Evolutionary conservation across 148 eudicot species (phyloP).

Genomic region (Chenopodium suecicum): DNA sequence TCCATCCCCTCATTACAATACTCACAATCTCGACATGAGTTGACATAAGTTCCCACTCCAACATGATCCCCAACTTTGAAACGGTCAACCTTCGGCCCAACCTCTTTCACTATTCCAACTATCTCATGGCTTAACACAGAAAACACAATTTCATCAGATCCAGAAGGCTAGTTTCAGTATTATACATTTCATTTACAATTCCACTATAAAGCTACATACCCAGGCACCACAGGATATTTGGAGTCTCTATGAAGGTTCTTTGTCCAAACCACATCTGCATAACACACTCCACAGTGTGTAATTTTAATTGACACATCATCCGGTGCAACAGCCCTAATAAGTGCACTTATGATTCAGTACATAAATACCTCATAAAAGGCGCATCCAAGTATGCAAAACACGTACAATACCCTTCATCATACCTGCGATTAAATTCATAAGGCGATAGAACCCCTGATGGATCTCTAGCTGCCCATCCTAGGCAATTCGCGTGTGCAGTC

Average conservation of each 20-base stretch:
- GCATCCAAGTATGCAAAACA: background rate
- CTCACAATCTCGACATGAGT: slow-evolving; percentile 82
- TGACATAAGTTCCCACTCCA: slow-evolving; percentile 81
- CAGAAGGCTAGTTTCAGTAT: background rate
- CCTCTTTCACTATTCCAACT: slow-evolving; percentile 72
- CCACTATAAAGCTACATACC: slow-evolving; percentile 43
- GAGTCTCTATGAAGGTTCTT: slow-evolving; percentile 49
- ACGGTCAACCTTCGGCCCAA: slow-evolving; percentile 55
- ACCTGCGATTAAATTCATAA: slow-evolving; percentile 71
- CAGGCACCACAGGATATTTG: slow-evolving; percentile 84
- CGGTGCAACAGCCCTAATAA: slow-evolving; percentile 53
- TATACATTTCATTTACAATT: background rate
- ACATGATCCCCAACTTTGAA: slow-evolving; percentile 79
- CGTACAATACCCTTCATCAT: background rate
- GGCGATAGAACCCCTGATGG: slow-evolving; percentile 82
- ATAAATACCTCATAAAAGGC: background rate
- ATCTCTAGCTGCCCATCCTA: slow-evolving; percentile 82
- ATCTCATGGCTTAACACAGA: slow-evolving; percentile 67
- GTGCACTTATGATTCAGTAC: slow-evolving; percentile 3
- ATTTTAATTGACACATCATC: slow-evolving; percentile 74
- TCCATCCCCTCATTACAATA: slow-evolving; percentile 61
- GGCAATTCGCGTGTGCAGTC: slow-evolving; percentile 44
- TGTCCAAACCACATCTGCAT: slow-evolving; percentile 84
- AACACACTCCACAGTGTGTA: slow-evolving; percentile 85
- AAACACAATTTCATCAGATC: slow-evolving; percentile 8